Evolutionary conservation across 768 basidiomycete genomes (phyloP).

Genomic region (Kondoa subrosea): DNA sequence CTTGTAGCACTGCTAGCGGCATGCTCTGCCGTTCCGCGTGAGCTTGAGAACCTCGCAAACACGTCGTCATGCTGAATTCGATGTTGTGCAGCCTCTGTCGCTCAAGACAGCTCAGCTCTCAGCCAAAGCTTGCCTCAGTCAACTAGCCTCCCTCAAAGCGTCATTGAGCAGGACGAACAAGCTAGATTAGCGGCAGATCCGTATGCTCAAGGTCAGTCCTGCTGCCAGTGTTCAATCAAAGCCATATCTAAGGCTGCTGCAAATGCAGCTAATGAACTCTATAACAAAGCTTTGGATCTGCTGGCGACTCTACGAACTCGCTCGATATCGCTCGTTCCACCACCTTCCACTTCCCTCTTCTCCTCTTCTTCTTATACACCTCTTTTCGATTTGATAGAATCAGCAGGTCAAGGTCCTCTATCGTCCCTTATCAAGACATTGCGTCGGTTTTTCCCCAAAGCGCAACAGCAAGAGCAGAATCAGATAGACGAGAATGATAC

Average conservation of each 20-base stretch:
- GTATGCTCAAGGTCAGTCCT: not conserved
- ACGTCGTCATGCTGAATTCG: not conserved
- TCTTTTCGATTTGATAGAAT: constrained; percentile 18
- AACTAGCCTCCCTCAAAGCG: not conserved
- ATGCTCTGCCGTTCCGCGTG: not conserved
- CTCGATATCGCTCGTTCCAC: constrained; percentile 11
- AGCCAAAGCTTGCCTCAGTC: not conserved
- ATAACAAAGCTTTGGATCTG: not conserved
- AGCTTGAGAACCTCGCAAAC: not conserved
- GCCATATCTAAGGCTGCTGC: not conserved
- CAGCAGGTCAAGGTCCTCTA: not conserved
- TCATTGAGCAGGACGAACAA: not conserved
- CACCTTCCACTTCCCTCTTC: constrained; percentile 23
- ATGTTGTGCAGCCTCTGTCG: not conserved
- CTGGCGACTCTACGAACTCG: not conserved
- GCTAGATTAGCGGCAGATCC: not conserved
- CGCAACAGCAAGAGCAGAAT: not conserved
- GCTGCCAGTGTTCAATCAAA: not conserved
- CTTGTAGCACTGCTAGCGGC: not conserved
- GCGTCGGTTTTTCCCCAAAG: constrained; percentile 13
- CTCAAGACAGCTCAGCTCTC: not conserved
- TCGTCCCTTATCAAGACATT: constrained; percentile 7
- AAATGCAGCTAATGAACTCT: not conserved
- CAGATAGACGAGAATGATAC: not conserved
- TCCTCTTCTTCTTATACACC: constrained; percentile 25